Evolutionary conservation across 2,329 filamentous ascomycete species (phyloP), one percentile per base, ranked within the genome.

Genomic region (Aspergillus bombycis): DNA sequence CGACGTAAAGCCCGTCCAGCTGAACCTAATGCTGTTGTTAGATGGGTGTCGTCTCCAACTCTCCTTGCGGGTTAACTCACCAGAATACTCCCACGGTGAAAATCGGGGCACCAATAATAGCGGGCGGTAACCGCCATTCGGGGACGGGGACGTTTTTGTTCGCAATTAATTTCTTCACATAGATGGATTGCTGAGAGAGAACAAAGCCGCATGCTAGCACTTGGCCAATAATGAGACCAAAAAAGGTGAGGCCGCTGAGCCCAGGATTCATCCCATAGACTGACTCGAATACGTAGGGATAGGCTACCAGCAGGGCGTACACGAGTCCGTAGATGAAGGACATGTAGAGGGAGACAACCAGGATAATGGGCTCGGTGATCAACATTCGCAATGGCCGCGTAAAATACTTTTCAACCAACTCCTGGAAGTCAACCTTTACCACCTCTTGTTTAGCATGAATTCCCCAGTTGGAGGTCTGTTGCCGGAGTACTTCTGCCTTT

Each of bases 381-480:
- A 79, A 71, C 45, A 79, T 62, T 21, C 70, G 70, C 41, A 78
- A 36, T 3, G 77, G 77, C 7, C 81, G 75, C 52, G 75, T 78
- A 50, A 84, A 77, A 63, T 84, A 83, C 63, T 82, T 81, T 2
- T 79, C 72, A 9, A 82, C 65, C 21, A 84, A 65, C 61, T 81
- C 78, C 8, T 71, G 71, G 46, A 83, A 75, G 57, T 82, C 78
- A 30, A 84, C 71, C 64, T 84, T 82, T 41, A 84, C 77, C 70
- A 82, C 80, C 65, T 84, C 82, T 52, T 78, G 76, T 63, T 80
- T 83, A 4, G 84, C 83, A 67, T 86, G 84, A 52, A 87, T 85
- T 0, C 82, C 84, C 83, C 82, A 85, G 61, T 86, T 86, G 59
- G 78, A 77, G 0, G 84, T 86, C 21, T 80, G 67, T 12, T 81